Base-by-base conservation (phyloP, 2,329 filamentous ascomycete genomes). In the Aspergillus vadensis region DNA sequence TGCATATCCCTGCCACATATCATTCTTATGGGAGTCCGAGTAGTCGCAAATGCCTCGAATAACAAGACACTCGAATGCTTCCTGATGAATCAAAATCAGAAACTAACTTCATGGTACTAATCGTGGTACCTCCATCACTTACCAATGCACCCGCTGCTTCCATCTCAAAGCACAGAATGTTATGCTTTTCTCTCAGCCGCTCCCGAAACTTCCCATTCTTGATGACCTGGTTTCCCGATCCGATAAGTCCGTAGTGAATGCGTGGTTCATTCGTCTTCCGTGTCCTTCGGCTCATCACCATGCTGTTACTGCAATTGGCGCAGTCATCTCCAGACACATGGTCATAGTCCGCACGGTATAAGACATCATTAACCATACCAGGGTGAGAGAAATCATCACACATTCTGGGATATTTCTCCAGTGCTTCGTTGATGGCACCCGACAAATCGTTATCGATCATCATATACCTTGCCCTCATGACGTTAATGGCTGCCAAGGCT, bases 231-330 rank as follows among this genome's bases (percentile, higher is more conserved):
- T 70, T 65, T 4, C 69, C 71, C 2, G 68, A 74, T 2, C 65
- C 70, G 32, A 74, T 72, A 2, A 64, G 57, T 0, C 71, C 70
- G 50, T 72, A 70, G 55, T 70, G 64, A 21, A 70, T 62, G 8
- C 14, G 7, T 17, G 59, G 57, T 3, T 63, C 57, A 8, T 60
- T 15, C 2, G 59, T 50, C 2, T 12, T 21, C 21, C 68, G 63
- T 43, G 23, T 1, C 9, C 5, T 14, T 4, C 47, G 47, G 4
- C 4, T 5, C 3, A 32, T 17, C 15, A 10, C 7, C n/a, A 17
- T 30, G 23, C 4, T 1, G 2, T 9, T 8, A 17, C 15, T 30
- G 25, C 47, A 50, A 3, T 3, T 10, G 9, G 15, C 4, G 7
- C 47, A 50, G 10, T 30, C 3, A 15, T 32, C 15, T 3, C 14